Conservation (phyloP, 352 stramenopile genomes). For the Pythium volutum region DNA sequence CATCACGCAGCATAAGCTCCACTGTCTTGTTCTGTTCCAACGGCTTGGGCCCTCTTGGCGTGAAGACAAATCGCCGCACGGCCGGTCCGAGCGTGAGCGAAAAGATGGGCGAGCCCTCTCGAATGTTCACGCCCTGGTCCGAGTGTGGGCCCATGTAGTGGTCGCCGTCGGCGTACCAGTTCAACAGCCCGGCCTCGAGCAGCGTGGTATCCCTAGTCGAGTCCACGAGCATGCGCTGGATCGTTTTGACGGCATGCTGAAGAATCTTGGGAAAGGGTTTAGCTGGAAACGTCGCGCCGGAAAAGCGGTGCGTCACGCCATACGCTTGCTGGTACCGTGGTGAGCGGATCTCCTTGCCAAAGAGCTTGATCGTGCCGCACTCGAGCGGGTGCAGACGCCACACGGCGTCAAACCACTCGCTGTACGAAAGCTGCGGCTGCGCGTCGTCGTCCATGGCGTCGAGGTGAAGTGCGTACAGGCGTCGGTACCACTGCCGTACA, state of each 20-base stretch:
- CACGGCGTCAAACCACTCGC: conserved; percentile 25
- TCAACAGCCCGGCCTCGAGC: conserved; percentile 43
- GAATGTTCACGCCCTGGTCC: conserved; percentile 64
- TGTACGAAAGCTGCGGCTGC: conserved; percentile 7
- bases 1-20: conserved; percentile 59
- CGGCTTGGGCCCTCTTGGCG: conserved; percentile 20
- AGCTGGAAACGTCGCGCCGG: conserved; percentile 49
- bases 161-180: conserved; percentile 82
- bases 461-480: conserved; percentile 22
- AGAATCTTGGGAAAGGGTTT: conserved; percentile 38
- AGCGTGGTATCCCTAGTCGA: conserved; percentile 3
- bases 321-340: conserved; percentile 73
- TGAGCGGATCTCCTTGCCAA: conserved; percentile 52
- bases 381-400: conserved; percentile 64
- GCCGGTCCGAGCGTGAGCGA: conserved; percentile 64
- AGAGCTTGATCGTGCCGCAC: conserved; percentile 66
- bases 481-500: conserved; percentile 52
- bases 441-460: background rate
- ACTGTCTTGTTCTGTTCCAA: conserved; percentile 14
- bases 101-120: conserved; percentile 49
- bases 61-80: conserved; percentile 66
- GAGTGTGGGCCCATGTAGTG: conserved; percentile 82
- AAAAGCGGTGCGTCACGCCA: conserved; percentile 51
- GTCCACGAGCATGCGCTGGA: conserved; percentile 45
- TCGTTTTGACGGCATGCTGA: conserved; percentile 38